A percentile compares a stretch with the other conserved stretches of the same genome.
These are phyloP conservation scores for Hylodesmum podocarpum DNA, from an alignment of 306 rosid genomes.

Conservation along the genomic window DNA sequence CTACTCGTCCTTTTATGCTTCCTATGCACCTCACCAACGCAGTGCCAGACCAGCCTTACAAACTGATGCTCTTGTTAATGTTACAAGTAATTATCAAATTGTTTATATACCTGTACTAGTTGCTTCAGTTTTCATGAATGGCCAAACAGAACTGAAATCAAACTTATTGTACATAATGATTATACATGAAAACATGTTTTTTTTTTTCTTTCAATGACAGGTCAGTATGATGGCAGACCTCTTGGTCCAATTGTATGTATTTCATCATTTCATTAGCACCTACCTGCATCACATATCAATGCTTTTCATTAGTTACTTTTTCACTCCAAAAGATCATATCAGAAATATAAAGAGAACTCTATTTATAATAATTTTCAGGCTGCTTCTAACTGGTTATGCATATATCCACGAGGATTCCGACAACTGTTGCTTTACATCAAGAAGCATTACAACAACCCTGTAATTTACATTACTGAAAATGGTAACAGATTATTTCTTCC, in stretches of 20 bases:
- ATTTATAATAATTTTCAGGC: constrained; percentile 25
- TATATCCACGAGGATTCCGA: constrained; percentile 40
- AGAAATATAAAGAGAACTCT: neutral
- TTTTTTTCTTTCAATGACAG: constrained; percentile 21
- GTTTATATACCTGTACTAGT: neutral
- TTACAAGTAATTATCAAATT: constrained; percentile 38
- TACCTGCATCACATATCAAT: neutral
- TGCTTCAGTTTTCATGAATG: neutral
- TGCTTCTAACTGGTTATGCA: constrained; percentile 34
- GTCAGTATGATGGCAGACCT: constrained; percentile 24
- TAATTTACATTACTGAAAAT: constrained; percentile 45
- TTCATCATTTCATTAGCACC: constrained; percentile 13
- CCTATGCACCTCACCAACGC: constrained; percentile 31
- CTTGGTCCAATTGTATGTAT: constrained; percentile 40
- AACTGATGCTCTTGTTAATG: constrained; percentile 40
- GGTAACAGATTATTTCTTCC: constrained; percentile 10
- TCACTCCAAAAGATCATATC: neutral
- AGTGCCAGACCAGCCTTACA: constrained; percentile 34
- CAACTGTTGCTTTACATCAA: constrained; percentile 35
- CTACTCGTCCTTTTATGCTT: constrained; percentile 43
- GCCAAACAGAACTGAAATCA: neutral
- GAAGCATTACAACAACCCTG: constrained; percentile 35
- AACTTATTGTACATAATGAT: neutral
- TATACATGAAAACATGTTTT: neutral
- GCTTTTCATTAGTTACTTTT: neutral